phyloP scores from a whole-genome alignment of 169 alveolate genomes.

The Eimeria acervulina region DNA sequence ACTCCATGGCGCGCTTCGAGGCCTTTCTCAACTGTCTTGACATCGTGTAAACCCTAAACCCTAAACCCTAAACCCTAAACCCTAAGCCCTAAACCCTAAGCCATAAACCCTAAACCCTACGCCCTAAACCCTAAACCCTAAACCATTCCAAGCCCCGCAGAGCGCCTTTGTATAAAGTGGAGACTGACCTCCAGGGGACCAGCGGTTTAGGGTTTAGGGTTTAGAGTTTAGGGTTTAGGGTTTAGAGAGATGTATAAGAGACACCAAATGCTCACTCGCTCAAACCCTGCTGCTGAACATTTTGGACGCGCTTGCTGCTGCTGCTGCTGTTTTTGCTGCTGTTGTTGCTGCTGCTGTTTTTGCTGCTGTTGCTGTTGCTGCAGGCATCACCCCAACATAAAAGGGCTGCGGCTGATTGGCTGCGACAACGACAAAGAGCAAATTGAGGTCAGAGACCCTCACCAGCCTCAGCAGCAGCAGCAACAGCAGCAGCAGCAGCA shows the following conservation, averaged over 20 bases:
- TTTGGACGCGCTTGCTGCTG: background rate
- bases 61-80: background rate
- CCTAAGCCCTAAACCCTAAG: background rate
- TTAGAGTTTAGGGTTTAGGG: background rate
- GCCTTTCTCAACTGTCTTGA: constrained; percentile 64
- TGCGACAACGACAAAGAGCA: constrained; percentile 66
- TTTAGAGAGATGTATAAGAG: no score
- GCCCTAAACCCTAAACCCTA: no score
- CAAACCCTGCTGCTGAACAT: background rate
- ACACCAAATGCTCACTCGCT: no score
- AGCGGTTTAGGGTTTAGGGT: no score
- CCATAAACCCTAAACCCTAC: background rate
- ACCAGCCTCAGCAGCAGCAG: no score
- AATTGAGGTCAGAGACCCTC: constrained; percentile 37
- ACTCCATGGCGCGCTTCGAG: constrained; percentile 72
- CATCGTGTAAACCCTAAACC: constrained; percentile 15
- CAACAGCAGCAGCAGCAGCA: constrained; percentile 1
- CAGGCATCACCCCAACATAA: constrained; percentile 77
- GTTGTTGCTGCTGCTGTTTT: constrained; percentile 50
- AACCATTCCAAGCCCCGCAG: no score
- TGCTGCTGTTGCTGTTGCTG: constrained; percentile 6
- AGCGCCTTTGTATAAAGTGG: background rate
- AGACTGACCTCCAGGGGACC: no score
- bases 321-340: background rate
- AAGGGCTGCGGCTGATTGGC: constrained; percentile 58